Evolutionary conservation across 257 asterid species (phyloP), one percentile per base, ranked within the genome.

Genomic region (Haberlea rhodopensis): DNA sequence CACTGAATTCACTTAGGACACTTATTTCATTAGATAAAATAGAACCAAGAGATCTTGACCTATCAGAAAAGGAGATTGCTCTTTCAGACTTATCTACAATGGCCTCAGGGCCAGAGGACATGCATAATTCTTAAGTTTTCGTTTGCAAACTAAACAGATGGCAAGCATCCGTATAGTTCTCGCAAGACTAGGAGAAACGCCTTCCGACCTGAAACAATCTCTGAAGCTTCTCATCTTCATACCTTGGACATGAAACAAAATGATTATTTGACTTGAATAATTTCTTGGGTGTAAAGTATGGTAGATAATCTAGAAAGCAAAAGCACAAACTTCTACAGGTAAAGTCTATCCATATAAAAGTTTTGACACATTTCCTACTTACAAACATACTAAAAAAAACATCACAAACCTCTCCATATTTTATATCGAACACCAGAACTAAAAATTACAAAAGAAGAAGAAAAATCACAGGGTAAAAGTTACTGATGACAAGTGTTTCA

Each of bases 51-150:
- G 96, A 90, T 63, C 59, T 79, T 51, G 88, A 76, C 79, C 91
- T 80, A 51, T 74, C 79, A 7, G 94, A 76, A 65, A 89, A 70
- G 63, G 90, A 77, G 73, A 76, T 75, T 27, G 73, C 79, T 73
- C 79, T 74, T 75, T 76, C 89, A 71, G 73, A 78, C 60, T 69
- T 72, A 66, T 71, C 80, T 64, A 68, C 84, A 66, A 68, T 76
- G 80, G 90, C 84, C 95, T 58, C 89, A 63, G 79, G 84, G 72
- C 83, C 92, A 90, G 99, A n/a, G n/a, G n/a, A 84, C 99, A 94
- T 94, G 95, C 99, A 90, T 70, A 91, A 80, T 74, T 80, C 76
- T 71, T 37, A 63, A 68, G 76, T 66, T 61, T 62, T 81, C 71
- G 70, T 74, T 76, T 74, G 74, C 70, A 61, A 73, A 51, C 60